These are phyloP conservation scores for Umbilicus rupestris DNA, from an alignment of 164 flowering plant species.

Conservation along the genomic window DNA sequence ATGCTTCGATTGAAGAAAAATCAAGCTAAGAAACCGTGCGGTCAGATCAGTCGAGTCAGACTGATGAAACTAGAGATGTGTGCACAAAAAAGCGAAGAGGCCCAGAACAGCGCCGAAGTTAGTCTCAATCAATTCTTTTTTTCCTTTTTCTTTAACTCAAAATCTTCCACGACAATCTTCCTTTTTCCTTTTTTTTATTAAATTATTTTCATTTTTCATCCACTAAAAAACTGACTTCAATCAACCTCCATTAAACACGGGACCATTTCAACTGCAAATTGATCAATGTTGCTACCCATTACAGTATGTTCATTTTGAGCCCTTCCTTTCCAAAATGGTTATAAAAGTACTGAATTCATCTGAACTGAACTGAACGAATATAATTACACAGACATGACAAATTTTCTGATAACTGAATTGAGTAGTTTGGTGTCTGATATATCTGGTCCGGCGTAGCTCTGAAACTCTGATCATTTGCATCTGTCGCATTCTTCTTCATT, in stretches of 20 bases:
- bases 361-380: too few relatives aligned
- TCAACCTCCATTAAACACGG: not conserved
- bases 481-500: slow-evolving; percentile 1
- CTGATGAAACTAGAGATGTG: not conserved
- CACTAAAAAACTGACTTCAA: slow-evolving; percentile 3
- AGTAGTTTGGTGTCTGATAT: too few relatives aligned
- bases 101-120: slow-evolving; percentile 2
- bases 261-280: not conserved
- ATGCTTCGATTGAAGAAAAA: slow-evolving; percentile 1
- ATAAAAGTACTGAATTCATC: too few relatives aligned
- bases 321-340: too few relatives aligned
- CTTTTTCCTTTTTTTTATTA: not conserved
- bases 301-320: too few relatives aligned
- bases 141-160: not conserved
- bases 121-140: not conserved
- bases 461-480: not conserved
- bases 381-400: too few relatives aligned
- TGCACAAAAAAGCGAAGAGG: not conserved
- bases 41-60: not conserved
- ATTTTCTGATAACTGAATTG: too few relatives aligned
- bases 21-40: not conserved
- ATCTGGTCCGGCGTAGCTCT: not conserved
- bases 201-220: not conserved
- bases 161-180: not conserved
- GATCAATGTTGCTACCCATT: too few relatives aligned